Evolutionary conservation across 805 yeast species (phyloP), one percentile per base, ranked within the genome.

Genomic region (Diddensiella santjacobensis): DNA sequence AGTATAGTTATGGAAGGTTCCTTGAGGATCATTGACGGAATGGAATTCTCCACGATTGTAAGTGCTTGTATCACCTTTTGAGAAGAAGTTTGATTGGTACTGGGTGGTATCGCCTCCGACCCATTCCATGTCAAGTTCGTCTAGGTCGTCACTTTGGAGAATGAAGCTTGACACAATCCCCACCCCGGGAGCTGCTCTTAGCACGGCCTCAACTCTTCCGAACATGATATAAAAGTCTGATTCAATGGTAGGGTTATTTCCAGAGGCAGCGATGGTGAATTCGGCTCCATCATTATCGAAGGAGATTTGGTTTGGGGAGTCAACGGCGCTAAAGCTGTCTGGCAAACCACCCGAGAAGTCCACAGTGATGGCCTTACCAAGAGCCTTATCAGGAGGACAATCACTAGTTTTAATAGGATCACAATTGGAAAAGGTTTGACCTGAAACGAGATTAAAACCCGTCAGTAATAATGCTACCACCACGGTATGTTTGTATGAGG

Each of bases 111-210:
- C 95, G 42, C 86, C 81, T 17, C 96, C 96, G 40, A 85, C 72
- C 82, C 93, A 84, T 66, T 90, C 96, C 42, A 85, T 61, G 68
- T 90, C 97, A 41, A 90, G 80, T 68, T 90, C 97, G 67, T 90
- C 97, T 54, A 83, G 71, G 59, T 84, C 96, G 64, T 90, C 96
- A 58, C 78, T 72, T 62, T 87, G 95, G 47, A 89, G 72, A 55
- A 83, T 87, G 56, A 89, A 79, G 2, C 93, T 82, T 0, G 96
- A 84, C 11, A 88, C 79, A 36, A 90, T 74, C 53, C 96, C 96
- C 17, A 66, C 67, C 22, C 96, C 96, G 13, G 76, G 69, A 3
- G 95, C 90, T 15, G 90, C 85, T 63, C 82, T 75, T 51, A 85
- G 64, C 1, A 71, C 72, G 3, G 80, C 88, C 64, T 86, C 95